Evolutionary conservation across 2,329 filamentous ascomycete genomes (phyloP).

Genomic region (Trichoderma citrinoviride): DNA sequence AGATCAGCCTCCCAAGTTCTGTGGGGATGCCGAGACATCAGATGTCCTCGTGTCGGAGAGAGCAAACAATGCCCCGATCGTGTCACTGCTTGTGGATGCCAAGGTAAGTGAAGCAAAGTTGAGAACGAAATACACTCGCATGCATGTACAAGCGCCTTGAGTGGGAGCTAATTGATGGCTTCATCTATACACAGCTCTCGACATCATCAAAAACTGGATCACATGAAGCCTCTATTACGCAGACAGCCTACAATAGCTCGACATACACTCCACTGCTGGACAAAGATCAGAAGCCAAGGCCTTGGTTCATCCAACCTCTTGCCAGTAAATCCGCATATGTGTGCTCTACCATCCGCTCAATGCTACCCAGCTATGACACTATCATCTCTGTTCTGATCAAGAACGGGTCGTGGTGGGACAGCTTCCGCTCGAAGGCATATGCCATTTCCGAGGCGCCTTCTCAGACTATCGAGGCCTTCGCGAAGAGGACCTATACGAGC

Average conservation of each 20-base stretch:
- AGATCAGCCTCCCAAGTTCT: not conserved
- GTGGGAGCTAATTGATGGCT: not conserved
- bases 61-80: slow-evolving; percentile 5
- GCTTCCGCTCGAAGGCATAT: slow-evolving; percentile 41
- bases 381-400: slow-evolving; percentile 24
- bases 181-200: not conserved
- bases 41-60: not conserved
- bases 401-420: slow-evolving; percentile 41
- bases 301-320: not conserved
- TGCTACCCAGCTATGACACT: slow-evolving; percentile 25
- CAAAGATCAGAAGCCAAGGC: not conserved
- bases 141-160: too few species aligned
- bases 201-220: not conserved
- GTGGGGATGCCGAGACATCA: not conserved
- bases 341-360: slow-evolving; percentile 23
- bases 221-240: not conserved
- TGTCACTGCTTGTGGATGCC: slow-evolving; percentile 15
- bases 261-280: not conserved
- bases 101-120: not conserved
- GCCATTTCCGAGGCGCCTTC: slow-evolving; percentile 34
- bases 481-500: slow-evolving; percentile 36
- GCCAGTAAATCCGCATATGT: slow-evolving; percentile 5
- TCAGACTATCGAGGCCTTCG: slow-evolving; percentile 37
- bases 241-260: not conserved
- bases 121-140: too few species aligned